phyloP scores from a whole-genome alignment of 2,329 filamentous ascomycete species.

The Claviceps paspali region DNA sequence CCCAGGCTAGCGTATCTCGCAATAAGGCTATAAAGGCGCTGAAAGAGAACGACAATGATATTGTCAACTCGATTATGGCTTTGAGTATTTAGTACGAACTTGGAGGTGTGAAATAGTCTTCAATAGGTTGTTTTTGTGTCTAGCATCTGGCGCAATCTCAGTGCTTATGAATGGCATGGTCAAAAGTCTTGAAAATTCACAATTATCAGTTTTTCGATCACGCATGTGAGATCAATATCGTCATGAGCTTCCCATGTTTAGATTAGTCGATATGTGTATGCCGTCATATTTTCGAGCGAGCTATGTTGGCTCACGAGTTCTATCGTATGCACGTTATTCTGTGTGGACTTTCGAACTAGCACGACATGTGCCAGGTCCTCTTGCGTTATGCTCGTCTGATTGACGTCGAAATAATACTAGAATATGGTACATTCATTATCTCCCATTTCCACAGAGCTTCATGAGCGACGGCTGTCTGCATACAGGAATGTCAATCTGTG shows the following conservation, averaged over 20 bases:
- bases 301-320: not conserved
- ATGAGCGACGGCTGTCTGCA: too few species aligned
- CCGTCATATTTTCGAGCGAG: not conserved
- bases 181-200: slow-evolving; percentile 12
- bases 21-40: slow-evolving; percentile 99
- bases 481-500: not conserved
- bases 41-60: slow-evolving; percentile 98
- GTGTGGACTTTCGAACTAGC: not conserved
- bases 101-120: slow-evolving; percentile 3
- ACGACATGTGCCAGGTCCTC: not conserved
- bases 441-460: too few species aligned
- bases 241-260: not conserved
- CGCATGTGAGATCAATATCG: not conserved
- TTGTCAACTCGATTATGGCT: slow-evolving; percentile 99
- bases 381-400: too few species aligned
- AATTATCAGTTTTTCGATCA: slow-evolving; percentile 1
- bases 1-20: slow-evolving; percentile 87
- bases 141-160: slow-evolving; percentile 12
- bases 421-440: too few species aligned
- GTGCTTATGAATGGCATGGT: slow-evolving; percentile 14
- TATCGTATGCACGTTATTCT: not conserved
- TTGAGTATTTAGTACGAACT: slow-evolving; percentile 53
- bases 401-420: too few species aligned
- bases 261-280: not conserved
- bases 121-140: slow-evolving; percentile 2